Base-by-base conservation (phyloP, 305 asterid species). In the Lippia alba region DNA sequence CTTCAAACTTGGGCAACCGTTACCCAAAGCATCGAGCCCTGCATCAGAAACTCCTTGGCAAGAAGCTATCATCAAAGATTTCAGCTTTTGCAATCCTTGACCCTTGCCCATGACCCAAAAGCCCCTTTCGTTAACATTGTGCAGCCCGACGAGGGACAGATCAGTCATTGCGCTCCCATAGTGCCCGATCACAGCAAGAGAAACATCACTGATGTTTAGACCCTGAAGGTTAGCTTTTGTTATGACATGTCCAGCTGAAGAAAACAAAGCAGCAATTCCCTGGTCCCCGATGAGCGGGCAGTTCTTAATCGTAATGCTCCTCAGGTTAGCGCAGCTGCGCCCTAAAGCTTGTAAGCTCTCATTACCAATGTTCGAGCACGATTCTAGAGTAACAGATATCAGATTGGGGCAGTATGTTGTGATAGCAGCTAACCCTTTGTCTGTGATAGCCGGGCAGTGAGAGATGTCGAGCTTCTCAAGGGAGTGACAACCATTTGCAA, bases 71-170 rank as follows among this genome's bases (percentile, higher is more conserved):
- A 79, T 62, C 30, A 94, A 76, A 20, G 89, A 79, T 81, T 83
- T 89, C 83, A 94, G 84, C 80, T 91, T 85, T 56, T 72, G 82
- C 77, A 94, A 68, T 45, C 96, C 96, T 79, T 76, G 91, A 70
- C 95, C 90, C 73, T 82, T 87, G 3, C 96, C 97, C 98, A 94
- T 91, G 55, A 91, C 96, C 99, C 99, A 94, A 71, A 94, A 91
- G 50, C 99, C 99, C 75, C 87, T 87, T 75, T 94, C 99, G 1
- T 83, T 85, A 80, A 89, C 93, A 70, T 79, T 86, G 68, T 68
- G 85, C 61, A 94, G 94, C 62, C 80, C 82, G 49, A 16, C 30
- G 33, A 94, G 85, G 2, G 76, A 50, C 55, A 94, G 84, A 67
- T 84, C 88, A 0, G 85, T 83, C 82, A 91, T 19, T 15, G 87